These are phyloP conservation scores for Morella rubra DNA, from an alignment of 306 rosid genomes.

Conservation along the genomic window DNA sequence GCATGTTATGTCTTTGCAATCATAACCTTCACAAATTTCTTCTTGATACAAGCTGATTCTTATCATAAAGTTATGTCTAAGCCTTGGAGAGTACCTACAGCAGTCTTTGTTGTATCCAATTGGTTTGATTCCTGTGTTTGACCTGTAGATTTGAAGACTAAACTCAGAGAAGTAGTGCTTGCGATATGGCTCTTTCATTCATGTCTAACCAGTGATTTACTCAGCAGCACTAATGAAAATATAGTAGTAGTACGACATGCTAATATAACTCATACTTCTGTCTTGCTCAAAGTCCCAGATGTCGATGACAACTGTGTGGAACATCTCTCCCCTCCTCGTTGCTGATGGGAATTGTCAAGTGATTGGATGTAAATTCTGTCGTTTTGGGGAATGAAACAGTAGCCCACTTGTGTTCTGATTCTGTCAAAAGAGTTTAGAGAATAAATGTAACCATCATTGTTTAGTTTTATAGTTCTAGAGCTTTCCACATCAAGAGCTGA, in stretches of 20 bases:
- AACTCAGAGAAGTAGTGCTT: background rate
- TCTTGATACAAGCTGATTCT: background rate
- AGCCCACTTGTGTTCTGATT: background rate
- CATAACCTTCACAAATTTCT: background rate
- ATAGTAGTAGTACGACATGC: background rate
- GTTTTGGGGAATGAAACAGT: background rate
- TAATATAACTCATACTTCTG: background rate
- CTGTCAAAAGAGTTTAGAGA: background rate
- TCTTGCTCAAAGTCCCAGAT: background rate
- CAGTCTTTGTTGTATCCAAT: background rate
- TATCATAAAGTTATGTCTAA: background rate
- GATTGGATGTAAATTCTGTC: background rate
- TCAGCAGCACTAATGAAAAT: background rate
- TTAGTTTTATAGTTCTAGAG: background rate
- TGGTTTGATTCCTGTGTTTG: background rate
- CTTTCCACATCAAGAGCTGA: slow-evolving; percentile 7
- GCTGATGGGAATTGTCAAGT: background rate
- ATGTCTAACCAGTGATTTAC: background rate
- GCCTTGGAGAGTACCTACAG: background rate
- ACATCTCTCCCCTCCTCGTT: background rate
- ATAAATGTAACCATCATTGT: background rate
- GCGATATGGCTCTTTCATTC: background rate
- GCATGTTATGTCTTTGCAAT: background rate
- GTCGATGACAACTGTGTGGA: background rate
- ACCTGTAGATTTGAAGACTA: background rate